Conservation (phyloP, 495 filamentous ascomycete genomes). For the Neurospora pannonica region DNA sequence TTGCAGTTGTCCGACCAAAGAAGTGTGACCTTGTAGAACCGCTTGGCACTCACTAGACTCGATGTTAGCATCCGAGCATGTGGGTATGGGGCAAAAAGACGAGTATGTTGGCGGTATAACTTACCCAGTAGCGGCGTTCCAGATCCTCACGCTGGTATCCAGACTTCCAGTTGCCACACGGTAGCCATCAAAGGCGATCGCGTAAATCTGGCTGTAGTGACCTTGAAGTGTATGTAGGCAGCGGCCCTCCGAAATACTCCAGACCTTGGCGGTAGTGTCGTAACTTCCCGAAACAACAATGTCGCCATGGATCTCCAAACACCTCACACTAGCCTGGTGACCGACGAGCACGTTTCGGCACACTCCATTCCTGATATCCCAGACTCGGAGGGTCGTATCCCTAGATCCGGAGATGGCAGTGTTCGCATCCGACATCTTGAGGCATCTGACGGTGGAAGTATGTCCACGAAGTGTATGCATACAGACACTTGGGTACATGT, state of each 20-base stretch:
- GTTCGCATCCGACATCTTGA: slow-evolving; percentile 91
- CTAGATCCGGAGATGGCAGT: slow-evolving; percentile 94
- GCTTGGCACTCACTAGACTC: slow-evolving; percentile 61
- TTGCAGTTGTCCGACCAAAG: slow-evolving; percentile 92
- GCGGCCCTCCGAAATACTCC: slow-evolving; percentile 90
- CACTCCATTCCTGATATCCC: slow-evolving; percentile 80
- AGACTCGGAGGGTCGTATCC: slow-evolving; percentile 88
- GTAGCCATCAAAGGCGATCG: slow-evolving; percentile 89
- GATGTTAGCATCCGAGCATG: slow-evolving; percentile 9
- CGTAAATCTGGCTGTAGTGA: slow-evolving; percentile 98
- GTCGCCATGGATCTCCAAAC: slow-evolving; percentile 91
- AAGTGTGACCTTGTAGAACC: slow-evolving; percentile 95
- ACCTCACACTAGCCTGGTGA: slow-evolving; percentile 93
- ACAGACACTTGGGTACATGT: slow-evolving; percentile 41
- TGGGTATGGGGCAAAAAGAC: not conserved
- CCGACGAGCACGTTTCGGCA: slow-evolving; percentile 90
- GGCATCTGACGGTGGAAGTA: slow-evolving; percentile 90
- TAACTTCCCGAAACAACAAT: slow-evolving; percentile 94
- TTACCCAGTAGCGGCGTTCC: slow-evolving; percentile 87
- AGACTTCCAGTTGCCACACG: slow-evolving; percentile 94
- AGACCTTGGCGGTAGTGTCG: slow-evolving; percentile 92
- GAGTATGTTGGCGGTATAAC: slow-evolving; percentile 12
- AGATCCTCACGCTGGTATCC: slow-evolving; percentile 93
- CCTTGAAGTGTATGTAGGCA: slow-evolving; percentile 85
- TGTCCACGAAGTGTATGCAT: slow-evolving; percentile 85